phyloP scores from a whole-genome alignment of 2,329 filamentous ascomycete genomes.

The Botrytis elliptica region DNA sequence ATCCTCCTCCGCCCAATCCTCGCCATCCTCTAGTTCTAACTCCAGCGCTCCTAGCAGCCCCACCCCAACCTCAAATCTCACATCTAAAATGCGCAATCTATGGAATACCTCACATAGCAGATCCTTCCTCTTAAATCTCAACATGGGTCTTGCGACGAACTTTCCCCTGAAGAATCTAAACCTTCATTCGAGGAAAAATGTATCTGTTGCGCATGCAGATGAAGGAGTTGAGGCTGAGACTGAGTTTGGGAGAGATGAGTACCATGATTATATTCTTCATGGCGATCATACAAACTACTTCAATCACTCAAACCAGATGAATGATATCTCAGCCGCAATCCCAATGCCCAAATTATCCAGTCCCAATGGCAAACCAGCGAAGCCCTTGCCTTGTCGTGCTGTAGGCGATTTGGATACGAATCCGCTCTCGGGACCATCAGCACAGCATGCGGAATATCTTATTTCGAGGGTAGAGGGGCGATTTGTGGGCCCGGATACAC shows the following conservation, averaged over 20 bases:
- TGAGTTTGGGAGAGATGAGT: background rate
- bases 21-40: background rate
- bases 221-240: no score
- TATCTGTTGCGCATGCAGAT: background rate
- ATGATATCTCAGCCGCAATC: background rate
- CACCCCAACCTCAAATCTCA: background rate
- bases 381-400: background rate
- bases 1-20: background rate
- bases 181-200: background rate
- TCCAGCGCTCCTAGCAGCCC: background rate
- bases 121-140: background rate
- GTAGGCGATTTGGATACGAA: background rate
- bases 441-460: background rate
- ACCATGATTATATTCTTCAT: background rate
- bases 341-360: background rate
- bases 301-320: background rate
- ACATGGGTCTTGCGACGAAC: background rate
- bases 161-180: background rate
- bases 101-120: background rate
- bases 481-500: background rate
- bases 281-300: background rate
- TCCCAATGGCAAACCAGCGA: background rate
- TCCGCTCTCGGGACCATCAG: background rate
- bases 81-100: background rate
- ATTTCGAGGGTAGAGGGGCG: background rate